These are phyloP conservation scores for Rubia occidens DNA, from an alignment of 305 asterid genomes.

Conservation along the genomic window DNA sequence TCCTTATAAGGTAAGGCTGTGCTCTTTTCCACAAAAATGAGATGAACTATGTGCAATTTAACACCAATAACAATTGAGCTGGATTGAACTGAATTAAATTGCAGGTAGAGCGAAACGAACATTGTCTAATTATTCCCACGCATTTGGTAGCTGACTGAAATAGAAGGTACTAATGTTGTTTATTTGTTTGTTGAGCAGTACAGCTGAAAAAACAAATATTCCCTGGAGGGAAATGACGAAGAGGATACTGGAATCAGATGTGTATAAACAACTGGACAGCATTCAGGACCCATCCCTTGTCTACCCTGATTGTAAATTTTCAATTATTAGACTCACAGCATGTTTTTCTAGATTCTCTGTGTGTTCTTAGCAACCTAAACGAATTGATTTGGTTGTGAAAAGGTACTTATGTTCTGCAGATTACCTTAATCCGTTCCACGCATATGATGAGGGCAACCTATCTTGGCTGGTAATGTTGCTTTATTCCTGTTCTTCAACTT, in stretches of 20 bases:
- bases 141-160: neutral
- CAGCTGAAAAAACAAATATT: conserved; percentile 85
- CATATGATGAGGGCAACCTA: conserved; percentile 90
- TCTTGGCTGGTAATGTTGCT: conserved; percentile 80
- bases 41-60: neutral
- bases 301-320: conserved; percentile 78
- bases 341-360: neutral
- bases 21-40: neutral
- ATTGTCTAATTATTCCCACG: no score
- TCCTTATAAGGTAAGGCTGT: conserved; percentile 48
- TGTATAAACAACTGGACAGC: conserved; percentile 58
- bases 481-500: neutral
- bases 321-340: neutral
- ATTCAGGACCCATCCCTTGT: conserved; percentile 50
- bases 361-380: neutral
- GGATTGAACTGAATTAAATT: neutral
- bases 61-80: neutral
- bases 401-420: conserved; percentile 31
- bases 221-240: conserved; percentile 88
- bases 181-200: conserved; percentile 50
- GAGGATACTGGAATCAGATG: conserved; percentile 74
- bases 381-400: conserved; percentile 6
- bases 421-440: conserved; percentile 87
- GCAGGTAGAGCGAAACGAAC: neutral
- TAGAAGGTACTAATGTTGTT: neutral